phyloP scores from a whole-genome alignment of 805 yeast species.

The Yarrowia alimentaria region DNA sequence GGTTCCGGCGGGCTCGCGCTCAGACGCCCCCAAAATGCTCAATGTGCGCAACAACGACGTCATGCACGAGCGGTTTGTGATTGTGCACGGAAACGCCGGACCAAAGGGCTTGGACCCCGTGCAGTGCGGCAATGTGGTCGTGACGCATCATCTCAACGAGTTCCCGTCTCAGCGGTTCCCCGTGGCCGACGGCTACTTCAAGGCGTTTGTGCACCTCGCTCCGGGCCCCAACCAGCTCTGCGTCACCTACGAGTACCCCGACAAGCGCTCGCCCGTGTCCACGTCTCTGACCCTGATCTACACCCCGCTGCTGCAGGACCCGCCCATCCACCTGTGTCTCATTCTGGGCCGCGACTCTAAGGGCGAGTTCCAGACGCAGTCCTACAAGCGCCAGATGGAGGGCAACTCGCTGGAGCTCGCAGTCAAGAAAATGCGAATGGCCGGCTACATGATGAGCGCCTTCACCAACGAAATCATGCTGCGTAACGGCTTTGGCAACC shows the following conservation, averaged over 20 bases:
- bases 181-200: slow-evolving; percentile 67
- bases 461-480: slow-evolving; percentile 88
- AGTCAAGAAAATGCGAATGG: slow-evolving; percentile 69
- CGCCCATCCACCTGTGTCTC: slow-evolving; percentile 78
- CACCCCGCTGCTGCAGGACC: slow-evolving; percentile 58
- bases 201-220: slow-evolving; percentile 66
- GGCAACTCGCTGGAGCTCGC: slow-evolving; percentile 71
- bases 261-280: slow-evolving; percentile 9
- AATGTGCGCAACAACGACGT: slow-evolving; percentile 36
- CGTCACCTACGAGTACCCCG: slow-evolving; percentile 43
- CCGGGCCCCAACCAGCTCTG: slow-evolving; percentile 63
- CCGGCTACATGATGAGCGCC: slow-evolving; percentile 86
- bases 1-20: slow-evolving; percentile 6
- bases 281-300: slow-evolving; percentile 46
- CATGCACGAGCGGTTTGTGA: slow-evolving; percentile 38
- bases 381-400: slow-evolving; percentile 44
- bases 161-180: slow-evolving; percentile 74
- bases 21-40: slow-evolving; percentile 33
- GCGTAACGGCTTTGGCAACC: slow-evolving; percentile 69
- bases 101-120: slow-evolving; percentile 29
- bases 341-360: slow-evolving; percentile 75
- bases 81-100: slow-evolving; percentile 42
- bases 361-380: slow-evolving; percentile 67
- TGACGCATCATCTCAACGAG: slow-evolving; percentile 43
- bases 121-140: slow-evolving; percentile 41